A percentile compares a stretch with the other conserved stretches of the same genome.
These are phyloP conservation scores for Phaeosphaeria sp. DNA, from an alignment of 2,329 filamentous ascomycete genomes.

Conservation along the genomic window DNA sequence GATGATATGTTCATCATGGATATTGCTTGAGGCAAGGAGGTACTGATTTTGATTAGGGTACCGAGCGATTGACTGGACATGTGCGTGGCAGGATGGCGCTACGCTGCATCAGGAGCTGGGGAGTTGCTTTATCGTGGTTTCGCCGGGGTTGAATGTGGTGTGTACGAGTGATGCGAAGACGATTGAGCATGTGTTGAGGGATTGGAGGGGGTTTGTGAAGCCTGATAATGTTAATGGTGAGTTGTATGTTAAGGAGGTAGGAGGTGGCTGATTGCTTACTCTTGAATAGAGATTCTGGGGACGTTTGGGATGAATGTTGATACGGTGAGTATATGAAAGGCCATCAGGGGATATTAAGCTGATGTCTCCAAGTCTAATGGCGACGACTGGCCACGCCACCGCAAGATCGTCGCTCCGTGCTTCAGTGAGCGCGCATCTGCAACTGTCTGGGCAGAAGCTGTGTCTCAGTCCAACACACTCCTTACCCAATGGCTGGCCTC, in stretches of 20 bases:
- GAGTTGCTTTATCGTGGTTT: constrained; percentile 20
- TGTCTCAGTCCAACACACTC: constrained; percentile 60
- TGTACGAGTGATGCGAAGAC: constrained; percentile 22
- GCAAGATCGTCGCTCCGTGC: constrained; percentile 50
- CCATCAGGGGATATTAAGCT: background rate
- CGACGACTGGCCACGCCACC: constrained; percentile 53
- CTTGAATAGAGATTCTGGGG: constrained; percentile 16
- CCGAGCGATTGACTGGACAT: constrained; percentile 20
- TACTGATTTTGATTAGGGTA: too few relatives aligned
- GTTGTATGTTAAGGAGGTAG: background rate
- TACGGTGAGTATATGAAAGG: constrained; percentile 19
- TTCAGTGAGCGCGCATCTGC: constrained; percentile 55
- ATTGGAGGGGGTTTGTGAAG: constrained; percentile 31
- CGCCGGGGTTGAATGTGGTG: constrained; percentile 17
- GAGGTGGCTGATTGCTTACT: background rate
- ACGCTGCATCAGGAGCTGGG: constrained; percentile 19
- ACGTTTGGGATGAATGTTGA: constrained; percentile 28
- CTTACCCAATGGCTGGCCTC: constrained; percentile 25
- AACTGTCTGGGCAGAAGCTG: constrained; percentile 63
- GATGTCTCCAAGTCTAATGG: constrained; percentile 10
- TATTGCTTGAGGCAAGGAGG: too few relatives aligned
- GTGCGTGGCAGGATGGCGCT: constrained; percentile 21
- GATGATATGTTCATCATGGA: too few relatives aligned
- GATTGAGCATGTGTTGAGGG: constrained; percentile 18
- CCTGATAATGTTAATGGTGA: constrained; percentile 27